Conservation (phyloP, 257 asterid species). For the Salvia splendens region DNA sequence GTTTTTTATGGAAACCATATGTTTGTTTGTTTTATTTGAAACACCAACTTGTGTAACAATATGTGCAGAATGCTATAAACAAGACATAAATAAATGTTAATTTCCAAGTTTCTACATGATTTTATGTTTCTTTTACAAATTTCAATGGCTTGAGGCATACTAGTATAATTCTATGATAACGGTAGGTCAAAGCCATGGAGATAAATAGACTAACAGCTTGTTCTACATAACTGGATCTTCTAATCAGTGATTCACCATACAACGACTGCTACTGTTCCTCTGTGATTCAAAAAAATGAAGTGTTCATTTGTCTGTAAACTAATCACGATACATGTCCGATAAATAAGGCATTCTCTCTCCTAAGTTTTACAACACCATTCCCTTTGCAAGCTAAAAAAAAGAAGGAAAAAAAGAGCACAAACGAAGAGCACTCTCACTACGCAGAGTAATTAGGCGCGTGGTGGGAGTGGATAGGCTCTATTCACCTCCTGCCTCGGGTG, state of each 20-base stretch:
- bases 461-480: constrained; percentile 41
- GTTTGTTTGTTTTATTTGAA: neutral
- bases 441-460: constrained; percentile 3
- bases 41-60: constrained; percentile 3
- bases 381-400: neutral
- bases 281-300: neutral
- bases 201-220: neutral
- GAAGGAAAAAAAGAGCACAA: neutral
- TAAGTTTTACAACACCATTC: constrained; percentile 3
- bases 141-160: neutral
- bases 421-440: neutral
- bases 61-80: constrained; percentile 3
- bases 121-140: neutral
- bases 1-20: neutral
- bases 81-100: neutral
- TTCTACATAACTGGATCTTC: neutral
- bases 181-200: neutral
- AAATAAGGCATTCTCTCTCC: no score
- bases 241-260: neutral
- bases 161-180: neutral
- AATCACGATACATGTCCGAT: neutral
- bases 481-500: constrained; percentile 46
- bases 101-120: neutral
- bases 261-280: neutral
- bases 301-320: neutral